Evolutionary conservation across 2,329 filamentous ascomycete species (phyloP).

Genomic region (Curvularia lunata): DNA sequence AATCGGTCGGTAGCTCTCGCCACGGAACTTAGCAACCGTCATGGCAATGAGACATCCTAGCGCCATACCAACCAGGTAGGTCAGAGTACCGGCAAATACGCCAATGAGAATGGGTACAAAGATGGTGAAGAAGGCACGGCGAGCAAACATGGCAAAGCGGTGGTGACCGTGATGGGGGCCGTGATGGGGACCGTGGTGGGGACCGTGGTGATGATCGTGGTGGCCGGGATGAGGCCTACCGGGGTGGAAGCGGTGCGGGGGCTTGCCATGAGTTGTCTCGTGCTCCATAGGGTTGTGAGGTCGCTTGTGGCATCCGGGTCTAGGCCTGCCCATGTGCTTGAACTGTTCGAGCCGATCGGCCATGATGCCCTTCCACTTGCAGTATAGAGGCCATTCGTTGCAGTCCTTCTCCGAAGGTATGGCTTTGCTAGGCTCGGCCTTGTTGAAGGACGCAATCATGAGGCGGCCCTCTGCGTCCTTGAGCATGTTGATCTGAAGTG

Average conservation of each 20-base stretch:
- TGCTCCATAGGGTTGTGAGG: constrained; percentile 42
- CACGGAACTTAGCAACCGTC: constrained; percentile 63
- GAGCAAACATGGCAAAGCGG: constrained; percentile 40
- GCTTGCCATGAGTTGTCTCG: constrained; percentile 40
- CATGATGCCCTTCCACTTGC: constrained; percentile 53
- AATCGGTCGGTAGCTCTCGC: constrained; percentile 48
- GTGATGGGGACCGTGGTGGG: constrained; percentile 23
- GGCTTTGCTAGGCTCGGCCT: constrained; percentile 27
- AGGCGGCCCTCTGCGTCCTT: constrained; percentile 47
- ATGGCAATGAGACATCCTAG: constrained; percentile 67
- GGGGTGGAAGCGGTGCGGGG: constrained; percentile 44
- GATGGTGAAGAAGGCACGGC: constrained; percentile 66
- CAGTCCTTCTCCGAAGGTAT: constrained; percentile 39
- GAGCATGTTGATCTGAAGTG: constrained; percentile 47
- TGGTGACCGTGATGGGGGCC: constrained; percentile 32
- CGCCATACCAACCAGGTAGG: constrained; percentile 71
- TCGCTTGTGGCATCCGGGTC: constrained; percentile 45
- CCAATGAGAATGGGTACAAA: constrained; percentile 73
- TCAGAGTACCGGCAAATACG: constrained; percentile 69
- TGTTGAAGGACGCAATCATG: constrained; percentile 48
- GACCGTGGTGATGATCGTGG: constrained; percentile 22
- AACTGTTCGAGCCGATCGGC: constrained; percentile 45
- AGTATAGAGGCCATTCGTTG: constrained; percentile 47
- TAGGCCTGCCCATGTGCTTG: constrained; percentile 43
- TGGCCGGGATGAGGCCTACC: constrained; percentile 35